phyloP scores from a whole-genome alignment of 2,329 filamentous ascomycete species.

The Colletotrichum viniferum region DNA sequence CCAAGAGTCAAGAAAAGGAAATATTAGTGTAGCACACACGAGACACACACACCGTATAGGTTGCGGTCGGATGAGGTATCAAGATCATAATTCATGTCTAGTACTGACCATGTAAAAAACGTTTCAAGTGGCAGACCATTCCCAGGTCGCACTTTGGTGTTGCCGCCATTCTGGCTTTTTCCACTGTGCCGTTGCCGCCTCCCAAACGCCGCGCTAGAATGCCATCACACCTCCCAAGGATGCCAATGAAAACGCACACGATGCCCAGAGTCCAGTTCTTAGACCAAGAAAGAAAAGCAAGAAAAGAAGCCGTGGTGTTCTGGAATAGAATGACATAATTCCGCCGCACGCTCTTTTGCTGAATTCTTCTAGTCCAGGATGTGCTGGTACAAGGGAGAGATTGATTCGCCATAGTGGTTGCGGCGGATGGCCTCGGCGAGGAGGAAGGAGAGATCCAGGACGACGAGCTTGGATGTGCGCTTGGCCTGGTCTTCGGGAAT shows the following conservation, averaged over 20 bases:
- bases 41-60: conserved; percentile 3
- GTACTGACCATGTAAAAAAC: conserved; percentile 12
- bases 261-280: background rate
- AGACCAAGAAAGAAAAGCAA: background rate
- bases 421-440: conserved; percentile 91
- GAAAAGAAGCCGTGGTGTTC: background rate
- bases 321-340: conserved; percentile 18
- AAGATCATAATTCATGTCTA: conserved; percentile 24
- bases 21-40: background rate
- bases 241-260: conserved; percentile 2
- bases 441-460: conserved; percentile 87
- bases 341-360: conserved; percentile 26
- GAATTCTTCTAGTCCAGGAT: conserved; percentile 50
- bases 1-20: conserved; percentile 12
- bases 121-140: background rate
- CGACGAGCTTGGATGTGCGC: conserved; percentile 80
- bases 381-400: conserved; percentile 72
- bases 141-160: conserved; percentile 15
- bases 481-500: conserved; percentile 76
- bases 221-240: conserved; percentile 2
- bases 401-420: conserved; percentile 94
- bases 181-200: background rate
- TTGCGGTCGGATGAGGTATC: conserved; percentile 22
- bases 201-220: conserved; percentile 39
- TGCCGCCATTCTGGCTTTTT: conserved; percentile 24